Evolutionary conservation across 257 asterid species (phyloP), one percentile per base, ranked within the genome.

Genomic region (Jacaranda mimosifolia): DNA sequence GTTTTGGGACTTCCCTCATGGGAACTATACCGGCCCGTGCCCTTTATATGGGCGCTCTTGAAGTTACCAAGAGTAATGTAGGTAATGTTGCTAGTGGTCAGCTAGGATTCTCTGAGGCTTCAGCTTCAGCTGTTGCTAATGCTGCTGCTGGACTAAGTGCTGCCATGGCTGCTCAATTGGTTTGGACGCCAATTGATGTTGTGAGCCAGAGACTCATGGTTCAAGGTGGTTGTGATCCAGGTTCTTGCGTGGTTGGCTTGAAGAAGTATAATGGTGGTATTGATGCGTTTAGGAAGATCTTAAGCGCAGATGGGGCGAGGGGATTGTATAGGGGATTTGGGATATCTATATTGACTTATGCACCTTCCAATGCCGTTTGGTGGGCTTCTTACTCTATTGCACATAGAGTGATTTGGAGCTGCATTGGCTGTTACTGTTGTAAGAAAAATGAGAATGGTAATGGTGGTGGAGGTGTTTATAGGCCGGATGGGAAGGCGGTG

Each of bases 331-430:
- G 99, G 49, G 99, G 99, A 35, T 96, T 96, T 70, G 99, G 98
- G 77, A 93, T 93, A 6, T 96, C 99, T 4, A 96, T 91, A 39
- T 73, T 96, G 77, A 93, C 99, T 63, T 96, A 93, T 56, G 99
- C 99, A 9, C 99, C 99, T 53, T 96, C 99, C 1, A 96, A 93
- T 79, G 99, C 99, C 0, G 98, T 89, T 14, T 96, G 99, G 99
- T 96, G 99, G 99, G 97, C 94, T 9, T 91, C 99, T 56, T 96
- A 93, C 84, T 90, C 99, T 0, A 53, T 86, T 9, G 95, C 91
- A 0, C 93, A 96, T 43, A 82, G 99, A 48, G 79, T 64, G 51
- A 75, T 96, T 48, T 93, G 98, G 98, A 82, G 92, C 21, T 64
- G 83, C 5, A 12, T 95, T 12, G 92, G 96, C 26, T 79, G 90